Conservation (phyloP, 495 filamentous ascomycete genomes). For the Xylaria flabelliformis region DNA sequence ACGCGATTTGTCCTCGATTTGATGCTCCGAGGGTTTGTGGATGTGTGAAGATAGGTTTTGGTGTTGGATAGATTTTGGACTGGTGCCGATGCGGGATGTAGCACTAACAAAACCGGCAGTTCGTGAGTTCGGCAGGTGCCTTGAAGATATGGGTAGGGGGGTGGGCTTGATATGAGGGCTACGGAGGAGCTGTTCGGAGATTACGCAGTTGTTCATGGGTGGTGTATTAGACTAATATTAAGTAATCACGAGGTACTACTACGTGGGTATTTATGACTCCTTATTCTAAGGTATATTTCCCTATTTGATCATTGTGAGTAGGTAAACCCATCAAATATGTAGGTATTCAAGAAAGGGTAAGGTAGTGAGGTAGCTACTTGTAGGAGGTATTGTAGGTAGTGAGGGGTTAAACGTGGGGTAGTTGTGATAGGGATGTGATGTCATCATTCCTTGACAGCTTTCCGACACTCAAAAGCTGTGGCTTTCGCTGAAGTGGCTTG, state of each 20-base stretch:
- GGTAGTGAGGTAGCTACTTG: not conserved
- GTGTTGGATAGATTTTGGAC: not conserved
- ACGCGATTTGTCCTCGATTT: not conserved
- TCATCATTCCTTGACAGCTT: not conserved
- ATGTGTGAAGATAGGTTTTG: not conserved
- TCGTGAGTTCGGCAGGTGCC: constrained; percentile 35
- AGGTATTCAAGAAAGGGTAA: too few relatives aligned
- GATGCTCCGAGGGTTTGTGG: constrained; percentile 9
- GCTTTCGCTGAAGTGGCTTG: not conserved
- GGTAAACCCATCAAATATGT: too few relatives aligned
- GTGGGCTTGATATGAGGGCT: constrained; percentile 19
- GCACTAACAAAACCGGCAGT: constrained; percentile 30
- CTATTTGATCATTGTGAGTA: not conserved
- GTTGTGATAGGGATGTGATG: not conserved
- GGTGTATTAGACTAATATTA: not conserved
- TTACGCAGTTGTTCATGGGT: not conserved
- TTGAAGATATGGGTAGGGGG: constrained; percentile 14
- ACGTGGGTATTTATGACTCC: not conserved
- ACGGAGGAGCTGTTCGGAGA: constrained; percentile 8
- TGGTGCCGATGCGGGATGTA: constrained; percentile 20
- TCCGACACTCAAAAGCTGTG: not conserved
- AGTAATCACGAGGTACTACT: not conserved
- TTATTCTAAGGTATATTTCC: not conserved
- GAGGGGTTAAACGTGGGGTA: constrained; percentile 18
- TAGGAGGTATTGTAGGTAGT: too few relatives aligned